Evolutionary conservation across 2,329 filamentous ascomycete species (phyloP).

Genomic region (Talaromyces albobiverticillius): DNA sequence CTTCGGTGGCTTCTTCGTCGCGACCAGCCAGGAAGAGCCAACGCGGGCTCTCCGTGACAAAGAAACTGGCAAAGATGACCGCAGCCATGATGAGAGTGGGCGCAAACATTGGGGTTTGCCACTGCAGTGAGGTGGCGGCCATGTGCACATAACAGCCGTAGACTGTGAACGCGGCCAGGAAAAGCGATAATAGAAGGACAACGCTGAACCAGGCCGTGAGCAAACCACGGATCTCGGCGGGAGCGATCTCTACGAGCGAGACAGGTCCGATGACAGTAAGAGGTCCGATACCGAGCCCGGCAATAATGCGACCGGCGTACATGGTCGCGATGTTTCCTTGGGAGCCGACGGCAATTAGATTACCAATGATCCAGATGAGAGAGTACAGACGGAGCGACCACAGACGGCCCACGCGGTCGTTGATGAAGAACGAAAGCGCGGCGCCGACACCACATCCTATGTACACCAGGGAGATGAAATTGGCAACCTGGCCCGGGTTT

Average conservation of each 20-base stretch:
- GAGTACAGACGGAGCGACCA: constrained; percentile 42
- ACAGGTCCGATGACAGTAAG: constrained; percentile 39
- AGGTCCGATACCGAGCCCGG: constrained; percentile 39
- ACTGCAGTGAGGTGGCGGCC: constrained; percentile 27
- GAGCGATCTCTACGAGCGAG: constrained; percentile 41
- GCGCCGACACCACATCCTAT: constrained; percentile 31
- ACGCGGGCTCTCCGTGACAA: constrained; percentile 31
- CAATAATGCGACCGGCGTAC: constrained; percentile 37
- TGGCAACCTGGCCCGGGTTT: constrained; percentile 26
- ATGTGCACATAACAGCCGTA: constrained; percentile 34
- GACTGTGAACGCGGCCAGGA: constrained; percentile 31
- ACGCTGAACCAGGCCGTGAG: constrained; percentile 38
- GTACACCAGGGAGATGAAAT: constrained; percentile 39
- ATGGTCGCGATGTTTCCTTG: constrained; percentile 23
- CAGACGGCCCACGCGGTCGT: constrained; percentile 38
- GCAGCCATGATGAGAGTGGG: constrained; percentile 29
- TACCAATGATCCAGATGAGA: constrained; percentile 23
- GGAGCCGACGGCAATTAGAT: constrained; percentile 20
- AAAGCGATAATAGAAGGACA: constrained; percentile 34
- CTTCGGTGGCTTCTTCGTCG: constrained; percentile 26
- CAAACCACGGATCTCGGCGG: constrained; percentile 39
- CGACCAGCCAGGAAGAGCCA: constrained; percentile 31
- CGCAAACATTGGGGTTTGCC: constrained; percentile 32
- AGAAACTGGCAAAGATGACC: constrained; percentile 28
- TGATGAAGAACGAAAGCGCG: constrained; percentile 37